Base-by-base conservation (phyloP, 495 filamentous ascomycete genomes). In the Penicillium roqueforti region DNA sequence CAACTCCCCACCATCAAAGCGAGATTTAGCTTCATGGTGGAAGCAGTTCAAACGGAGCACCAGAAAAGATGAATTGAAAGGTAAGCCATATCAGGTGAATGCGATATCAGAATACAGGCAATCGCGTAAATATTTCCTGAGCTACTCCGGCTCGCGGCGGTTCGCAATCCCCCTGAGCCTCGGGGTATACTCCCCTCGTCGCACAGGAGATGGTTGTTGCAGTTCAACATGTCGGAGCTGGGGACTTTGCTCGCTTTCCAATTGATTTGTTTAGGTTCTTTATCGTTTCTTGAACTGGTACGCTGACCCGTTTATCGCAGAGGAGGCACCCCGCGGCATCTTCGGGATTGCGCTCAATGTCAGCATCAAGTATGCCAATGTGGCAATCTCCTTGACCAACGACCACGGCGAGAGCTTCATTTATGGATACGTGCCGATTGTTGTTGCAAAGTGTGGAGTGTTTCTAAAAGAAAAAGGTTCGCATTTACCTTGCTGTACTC, bases 401-500 rank as follows among this genome's bases (percentile, higher is more conserved):
- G 87, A 87, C 46, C 81, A 91, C 50, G 93, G 92, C 14, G 83
- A 92, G 63, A 96, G 91, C 68, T 97, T 93, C 67, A 96, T 97
- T 23, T 99, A 99, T 70, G 93, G 93, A 60, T 99, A 99, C 68
- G 92, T 99, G 5, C 93, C 93, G 9, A 97, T 99, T 58, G 92
- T 99, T 42, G 92, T 99, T 36, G 93, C 93, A 4, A 99, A 99
- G 70, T 99, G 93, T 69, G 93, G 93, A 43, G 92, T 99, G 1
- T 99, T 90, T 62, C 72, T 99, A 58, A 99, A 99, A 68, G 93
- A 99, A 68, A 97, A 96, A 85, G 93, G 93, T 96, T 64, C 57
- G 81, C 37, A 14, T 19, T 36, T 9, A 10, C 32, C 32, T 28
- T 23, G 19, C 26, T 34, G 6, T 40, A 25, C 53, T 38, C 36